Evolutionary conservation across 2,329 filamentous ascomycete genomes (phyloP), one percentile per base, ranked within the genome.

Genomic region (Dactylonectria macrodidyma): DNA sequence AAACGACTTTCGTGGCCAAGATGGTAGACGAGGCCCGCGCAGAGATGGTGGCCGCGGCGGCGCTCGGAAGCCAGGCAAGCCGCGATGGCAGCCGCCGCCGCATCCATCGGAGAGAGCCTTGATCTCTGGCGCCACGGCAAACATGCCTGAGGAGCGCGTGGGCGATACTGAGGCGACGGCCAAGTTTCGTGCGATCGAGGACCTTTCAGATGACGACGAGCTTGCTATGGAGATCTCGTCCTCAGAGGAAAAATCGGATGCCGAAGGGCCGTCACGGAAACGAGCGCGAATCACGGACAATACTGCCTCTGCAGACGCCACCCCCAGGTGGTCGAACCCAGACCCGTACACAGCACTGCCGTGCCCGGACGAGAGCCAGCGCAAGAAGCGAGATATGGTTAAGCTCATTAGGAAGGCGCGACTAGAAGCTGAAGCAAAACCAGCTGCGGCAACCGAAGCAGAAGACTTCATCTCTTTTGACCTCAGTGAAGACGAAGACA

Each of bases 391-490:
- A 73, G 95, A 98, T 72, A 92, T 98, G 46, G 93, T 98, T 41
- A 93, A 97, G 76, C 82, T 97, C 68, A 98, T 98, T 73, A 91
- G 95, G 73, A 98, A 97, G 78, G 94, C 95, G 2, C 93, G 95
- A 55, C 85, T 95, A 38, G 89, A 91, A 44, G 82, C 84, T 3
- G 80, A 83, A 6, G 77, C 82, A 30, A 84, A 87, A 34, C 80
- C 85, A 0, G 82, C 85, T 11, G 82, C 87, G 1, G 86, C 90
- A 24, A 84, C 87, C 1, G 87, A 91, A 54, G 85, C 87, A 24
- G 92, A 93, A 65, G 95, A 99, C 73, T 98, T 98, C 78, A 97
- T 99, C 62, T 97, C 95, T 0, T 93, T 95, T 67, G 92, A 91
- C 72, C 86, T 93, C 51, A 88, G 87, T 54, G 89, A 91, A 61